These are phyloP conservation scores for Globisporangium abappressorium DNA, from an alignment of 352 stramenopile species.

Conservation along the genomic window DNA sequence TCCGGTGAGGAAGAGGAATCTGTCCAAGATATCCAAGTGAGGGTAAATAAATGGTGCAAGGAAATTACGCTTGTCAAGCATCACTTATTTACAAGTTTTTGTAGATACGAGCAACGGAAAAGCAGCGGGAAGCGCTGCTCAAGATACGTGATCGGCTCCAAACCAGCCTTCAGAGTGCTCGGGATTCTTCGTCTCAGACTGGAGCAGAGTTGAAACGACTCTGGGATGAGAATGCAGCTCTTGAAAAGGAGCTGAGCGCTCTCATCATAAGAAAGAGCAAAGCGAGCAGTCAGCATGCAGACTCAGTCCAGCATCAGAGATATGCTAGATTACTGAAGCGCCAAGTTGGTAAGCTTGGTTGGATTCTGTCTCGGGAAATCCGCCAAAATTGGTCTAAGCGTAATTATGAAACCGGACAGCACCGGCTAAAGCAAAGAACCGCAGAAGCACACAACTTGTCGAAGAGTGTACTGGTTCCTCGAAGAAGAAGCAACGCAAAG, in stretches of 20 bases:
- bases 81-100: background rate
- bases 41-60: background rate
- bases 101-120: slow-evolving; percentile 9
- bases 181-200: background rate
- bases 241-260: slow-evolving; percentile 15
- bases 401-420: background rate
- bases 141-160: slow-evolving; percentile 7
- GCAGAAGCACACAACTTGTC: background rate
- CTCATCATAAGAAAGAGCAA: slow-evolving; percentile 6
- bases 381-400: background rate
- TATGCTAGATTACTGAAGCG: slow-evolving; percentile 16
- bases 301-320: slow-evolving; percentile 1
- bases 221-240: slow-evolving; percentile 8
- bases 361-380: background rate
- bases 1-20: background rate
- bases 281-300: background rate
- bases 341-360: slow-evolving; percentile 14
- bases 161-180: slow-evolving; percentile 7
- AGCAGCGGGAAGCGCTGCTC: slow-evolving; percentile 8
- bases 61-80: background rate
- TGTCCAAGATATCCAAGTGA: slow-evolving; percentile 1
- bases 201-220: slow-evolving; percentile 12
- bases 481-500: slow-evolving; percentile 14
- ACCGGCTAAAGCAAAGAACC: slow-evolving; percentile 4
- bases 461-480: background rate